Evolutionary conservation across 768 basidiomycete species (phyloP).

Genomic region (Saitozyma sp.): DNA sequence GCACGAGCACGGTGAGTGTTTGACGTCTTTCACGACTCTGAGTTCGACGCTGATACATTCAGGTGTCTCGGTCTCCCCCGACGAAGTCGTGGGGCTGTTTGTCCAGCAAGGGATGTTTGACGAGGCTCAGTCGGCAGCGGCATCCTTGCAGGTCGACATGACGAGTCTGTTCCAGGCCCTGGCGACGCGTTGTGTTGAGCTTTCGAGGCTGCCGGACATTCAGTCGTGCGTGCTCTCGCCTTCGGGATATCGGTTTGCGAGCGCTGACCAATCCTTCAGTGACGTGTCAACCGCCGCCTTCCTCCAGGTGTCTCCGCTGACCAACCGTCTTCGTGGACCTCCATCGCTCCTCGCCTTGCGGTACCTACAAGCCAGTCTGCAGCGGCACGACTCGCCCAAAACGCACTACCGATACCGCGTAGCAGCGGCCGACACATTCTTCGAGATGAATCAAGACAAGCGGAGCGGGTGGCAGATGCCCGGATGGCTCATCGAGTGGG

Average conservation of each 20-base stretch:
- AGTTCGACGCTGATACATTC: not conserved
- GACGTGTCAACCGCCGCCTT: constrained; percentile 68
- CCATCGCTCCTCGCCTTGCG: constrained; percentile 79
- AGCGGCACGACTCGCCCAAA: constrained; percentile 70
- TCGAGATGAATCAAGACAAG: constrained; percentile 61
- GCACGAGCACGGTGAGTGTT: constrained; percentile 62
- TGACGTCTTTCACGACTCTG: too few species aligned
- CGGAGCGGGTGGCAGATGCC: constrained; percentile 59
- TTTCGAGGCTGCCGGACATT: constrained; percentile 55
- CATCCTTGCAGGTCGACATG: constrained; percentile 79
- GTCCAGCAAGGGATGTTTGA: constrained; percentile 77
- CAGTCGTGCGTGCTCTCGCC: constrained; percentile 52
- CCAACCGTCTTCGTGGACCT: constrained; percentile 80
- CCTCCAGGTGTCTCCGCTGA: constrained; percentile 57
- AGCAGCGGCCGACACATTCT: constrained; percentile 71
- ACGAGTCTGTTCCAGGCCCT: constrained; percentile 76
- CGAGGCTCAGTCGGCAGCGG: constrained; percentile 73
- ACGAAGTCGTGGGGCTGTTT: constrained; percentile 71
- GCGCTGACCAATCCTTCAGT: constrained; percentile 53
- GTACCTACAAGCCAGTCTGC: constrained; percentile 76
- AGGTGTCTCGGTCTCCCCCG: constrained; percentile 42
- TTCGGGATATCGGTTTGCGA: not conserved
- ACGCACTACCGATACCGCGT: constrained; percentile 77
- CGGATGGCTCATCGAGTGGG: constrained; percentile 74
- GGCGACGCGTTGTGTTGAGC: constrained; percentile 72